A percentile compares a stretch with the other conserved stretches of the same genome.
Evolutionary conservation across 306 rosid species (phyloP).

Genomic region (Trifolium pratense): DNA sequence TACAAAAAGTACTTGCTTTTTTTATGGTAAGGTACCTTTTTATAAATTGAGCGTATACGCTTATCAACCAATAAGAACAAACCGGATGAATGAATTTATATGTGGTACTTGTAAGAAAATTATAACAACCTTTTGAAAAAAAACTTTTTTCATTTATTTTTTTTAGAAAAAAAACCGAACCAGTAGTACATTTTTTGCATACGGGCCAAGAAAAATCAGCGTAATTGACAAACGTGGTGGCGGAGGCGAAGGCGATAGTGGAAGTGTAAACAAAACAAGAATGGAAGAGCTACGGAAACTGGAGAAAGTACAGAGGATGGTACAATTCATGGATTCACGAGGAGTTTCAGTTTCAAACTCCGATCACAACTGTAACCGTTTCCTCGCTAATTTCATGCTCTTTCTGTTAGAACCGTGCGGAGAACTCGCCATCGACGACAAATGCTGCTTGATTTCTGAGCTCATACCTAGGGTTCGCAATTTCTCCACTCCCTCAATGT

Average conservation of each 20-base stretch:
- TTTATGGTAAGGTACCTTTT: too few species aligned
- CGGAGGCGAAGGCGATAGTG: too few species aligned
- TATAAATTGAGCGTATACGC: too few species aligned
- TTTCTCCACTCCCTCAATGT: not conserved
- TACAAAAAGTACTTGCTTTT: too few species aligned
- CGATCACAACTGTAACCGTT: conserved; percentile 48
- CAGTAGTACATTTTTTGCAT: too few species aligned
- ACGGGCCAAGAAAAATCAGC: not conserved
- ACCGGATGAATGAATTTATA: too few species aligned
- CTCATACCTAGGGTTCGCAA: conserved; percentile 57
- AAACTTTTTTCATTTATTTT: too few species aligned
- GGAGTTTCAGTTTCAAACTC: conserved; percentile 40
- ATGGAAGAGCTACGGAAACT: conserved; percentile 65
- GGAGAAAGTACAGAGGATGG: conserved; percentile 60
- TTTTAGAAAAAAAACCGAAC: too few species aligned
- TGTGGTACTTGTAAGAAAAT: too few species aligned
- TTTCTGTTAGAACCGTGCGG: conserved; percentile 71
- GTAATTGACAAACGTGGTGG: not conserved
- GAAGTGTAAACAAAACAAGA: too few species aligned
- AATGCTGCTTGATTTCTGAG: conserved; percentile 62
- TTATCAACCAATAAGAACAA: too few species aligned
- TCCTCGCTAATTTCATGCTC: conserved; percentile 64
- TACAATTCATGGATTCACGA: conserved; percentile 51
- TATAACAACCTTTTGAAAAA: too few species aligned
- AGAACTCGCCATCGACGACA: conserved; percentile 55